Evolutionary conservation across 805 yeast genomes (phyloP).

Genomic region (Myxozyma sirexii): DNA sequence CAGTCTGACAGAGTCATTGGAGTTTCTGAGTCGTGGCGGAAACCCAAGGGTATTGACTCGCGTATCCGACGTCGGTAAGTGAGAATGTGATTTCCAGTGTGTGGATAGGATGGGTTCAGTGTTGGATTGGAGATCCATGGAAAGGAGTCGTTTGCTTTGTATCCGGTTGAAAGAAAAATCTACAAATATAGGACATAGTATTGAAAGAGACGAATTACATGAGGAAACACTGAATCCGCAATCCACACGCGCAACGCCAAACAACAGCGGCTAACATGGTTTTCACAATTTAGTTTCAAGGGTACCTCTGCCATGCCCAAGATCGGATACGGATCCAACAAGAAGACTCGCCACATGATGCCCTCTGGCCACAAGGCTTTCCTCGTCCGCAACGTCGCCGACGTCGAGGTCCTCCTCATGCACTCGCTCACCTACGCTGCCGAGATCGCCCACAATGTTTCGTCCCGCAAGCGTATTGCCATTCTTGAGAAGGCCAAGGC

Average conservation of each 20-base stretch:
- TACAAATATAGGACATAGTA: too few species aligned
- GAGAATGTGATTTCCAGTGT: neutral
- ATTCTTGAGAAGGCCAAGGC: conserved; percentile 97
- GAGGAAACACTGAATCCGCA: too few species aligned
- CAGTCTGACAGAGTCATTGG: conserved; percentile 99
- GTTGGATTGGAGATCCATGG: too few species aligned
- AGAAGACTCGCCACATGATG: conserved; percentile 91
- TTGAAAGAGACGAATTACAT: too few species aligned
- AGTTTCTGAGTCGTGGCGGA: conserved; percentile 99
- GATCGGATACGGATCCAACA: conserved; percentile 99
- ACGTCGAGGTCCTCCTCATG: conserved; percentile 91
- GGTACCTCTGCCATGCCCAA: conserved; percentile 99
- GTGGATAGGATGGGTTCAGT: neutral
- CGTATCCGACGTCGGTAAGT: conserved; percentile 84
- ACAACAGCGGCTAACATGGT: too few species aligned
- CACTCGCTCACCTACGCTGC: conserved; percentile 99
- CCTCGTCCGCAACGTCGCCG: conserved; percentile 89
- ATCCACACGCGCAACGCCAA: too few species aligned
- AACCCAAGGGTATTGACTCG: conserved; percentile 99
- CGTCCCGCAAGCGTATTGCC: conserved; percentile 97
- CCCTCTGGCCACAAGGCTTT: conserved; percentile 99
- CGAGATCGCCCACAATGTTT: conserved; percentile 98
- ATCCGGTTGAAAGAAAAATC: too few species aligned
- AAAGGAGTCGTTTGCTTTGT: neutral
- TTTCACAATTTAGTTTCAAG: conserved; percentile 87